These are phyloP conservation scores for Rhizopus stolonifer DNA, from an alignment of 371 early-diverging fungal species.

Conservation along the genomic window DNA sequence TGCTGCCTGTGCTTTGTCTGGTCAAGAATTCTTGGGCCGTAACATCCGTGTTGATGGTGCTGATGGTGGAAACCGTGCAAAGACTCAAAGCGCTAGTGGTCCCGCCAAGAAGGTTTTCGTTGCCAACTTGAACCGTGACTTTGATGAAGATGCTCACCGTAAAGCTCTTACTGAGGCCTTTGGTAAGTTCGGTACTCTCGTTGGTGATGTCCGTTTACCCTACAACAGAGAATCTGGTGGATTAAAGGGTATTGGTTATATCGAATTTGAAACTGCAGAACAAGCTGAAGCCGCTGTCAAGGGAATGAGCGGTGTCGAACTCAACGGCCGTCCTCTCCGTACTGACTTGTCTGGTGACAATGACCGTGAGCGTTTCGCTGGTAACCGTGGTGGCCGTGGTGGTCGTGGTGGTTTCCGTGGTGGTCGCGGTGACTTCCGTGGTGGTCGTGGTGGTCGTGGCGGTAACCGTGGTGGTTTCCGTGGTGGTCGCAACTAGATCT, in stretches of 20 bases:
- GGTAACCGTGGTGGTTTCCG: constrained; percentile 27
- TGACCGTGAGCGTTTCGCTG: constrained; percentile 47
- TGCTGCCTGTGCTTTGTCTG: constrained; percentile 61
- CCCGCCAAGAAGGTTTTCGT: constrained; percentile 78
- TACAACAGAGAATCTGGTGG: constrained; percentile 65
- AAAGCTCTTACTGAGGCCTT: constrained; percentile 82
- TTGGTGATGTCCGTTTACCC: constrained; percentile 64
- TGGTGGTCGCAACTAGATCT: constrained; percentile 7
- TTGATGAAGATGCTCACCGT: constrained; percentile 87
- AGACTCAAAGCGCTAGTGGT: constrained; percentile 35
- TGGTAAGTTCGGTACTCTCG: constrained; percentile 84
- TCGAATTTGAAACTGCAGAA: constrained; percentile 63
- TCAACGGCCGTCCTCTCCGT: constrained; percentile 71
- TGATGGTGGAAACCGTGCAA: constrained; percentile 24
- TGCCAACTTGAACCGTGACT: constrained; percentile 90
- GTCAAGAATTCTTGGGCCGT: constrained; percentile 67
- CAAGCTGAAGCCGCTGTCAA: constrained; percentile 68
- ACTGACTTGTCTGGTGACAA: constrained; percentile 59
- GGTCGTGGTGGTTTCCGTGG: constrained; percentile 21
- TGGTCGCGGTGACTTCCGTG: constrained; percentile 25
- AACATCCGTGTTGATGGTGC: constrained; percentile 56
- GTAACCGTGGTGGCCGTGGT: constrained; percentile 19
- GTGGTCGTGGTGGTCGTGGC: constrained; percentile 18
- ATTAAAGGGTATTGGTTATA: constrained; percentile 76
- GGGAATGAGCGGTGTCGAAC: constrained; percentile 61